Percentiles rank a stretch among this genome's conserved stretches.
phyloP scores from a whole-genome alignment of 2,329 filamentous ascomycete genomes.

The Incumbomyces lentus region DNA sequence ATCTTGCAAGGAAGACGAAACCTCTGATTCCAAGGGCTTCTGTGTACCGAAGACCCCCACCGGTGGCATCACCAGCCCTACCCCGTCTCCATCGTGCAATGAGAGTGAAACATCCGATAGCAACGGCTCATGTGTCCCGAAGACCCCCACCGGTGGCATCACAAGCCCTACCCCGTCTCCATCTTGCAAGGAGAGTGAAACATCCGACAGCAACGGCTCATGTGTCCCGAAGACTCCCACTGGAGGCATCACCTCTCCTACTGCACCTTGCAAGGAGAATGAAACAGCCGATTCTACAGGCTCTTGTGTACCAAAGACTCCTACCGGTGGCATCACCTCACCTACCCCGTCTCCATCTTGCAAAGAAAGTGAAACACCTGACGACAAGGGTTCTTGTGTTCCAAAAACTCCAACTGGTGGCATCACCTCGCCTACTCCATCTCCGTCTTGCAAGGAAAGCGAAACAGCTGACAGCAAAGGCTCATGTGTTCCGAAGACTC shows the following conservation, averaged over 20 bases:
- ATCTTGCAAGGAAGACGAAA: neutral
- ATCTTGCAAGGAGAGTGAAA: neutral
- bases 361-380: neutral
- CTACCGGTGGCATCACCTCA: conserved; percentile 2
- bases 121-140: conserved; percentile 3
- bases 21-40: neutral
- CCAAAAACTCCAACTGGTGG: conserved; percentile 4
- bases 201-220: neutral
- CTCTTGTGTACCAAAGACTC: neutral
- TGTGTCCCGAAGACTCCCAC: conserved; percentile 1
- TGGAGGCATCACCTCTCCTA: conserved; percentile 5
- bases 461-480: neutral
- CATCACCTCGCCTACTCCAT: neutral
- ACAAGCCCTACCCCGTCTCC: neutral
- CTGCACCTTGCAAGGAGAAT: neutral
- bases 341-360: neutral
- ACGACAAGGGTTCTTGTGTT: neutral
- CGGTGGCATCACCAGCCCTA: conserved; percentile 4
- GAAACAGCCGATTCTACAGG: neutral
- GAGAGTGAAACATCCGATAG: neutral
- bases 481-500: neutral
- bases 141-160: conserved; percentile 3
- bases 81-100: neutral
- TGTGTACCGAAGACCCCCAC: conserved; percentile 5
- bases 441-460: neutral